These are phyloP conservation scores for Prunus padus DNA, from an alignment of 306 rosid genomes.

Conservation along the genomic window DNA sequence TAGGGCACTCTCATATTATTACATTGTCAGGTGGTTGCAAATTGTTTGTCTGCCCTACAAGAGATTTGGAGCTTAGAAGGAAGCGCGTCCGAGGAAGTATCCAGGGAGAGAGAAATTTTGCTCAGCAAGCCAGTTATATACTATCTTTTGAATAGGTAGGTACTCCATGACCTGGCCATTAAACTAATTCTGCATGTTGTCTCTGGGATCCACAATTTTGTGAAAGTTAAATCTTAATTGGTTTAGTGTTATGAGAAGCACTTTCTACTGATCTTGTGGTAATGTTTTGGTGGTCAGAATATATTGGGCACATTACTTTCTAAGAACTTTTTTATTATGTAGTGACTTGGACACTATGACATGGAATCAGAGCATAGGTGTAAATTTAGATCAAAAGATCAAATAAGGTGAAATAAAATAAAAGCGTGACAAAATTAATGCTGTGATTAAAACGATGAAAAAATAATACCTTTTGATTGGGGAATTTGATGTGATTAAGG, in stretches of 20 bases:
- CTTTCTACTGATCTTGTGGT: neutral
- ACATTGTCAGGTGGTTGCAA: conserved; percentile 81
- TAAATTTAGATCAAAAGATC: too few relatives aligned
- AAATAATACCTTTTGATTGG: neutral
- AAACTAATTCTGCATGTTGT: neutral
- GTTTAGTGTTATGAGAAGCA: neutral
- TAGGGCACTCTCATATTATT: conserved; percentile 5
- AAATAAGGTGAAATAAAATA: too few relatives aligned
- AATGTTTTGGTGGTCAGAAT: neutral
- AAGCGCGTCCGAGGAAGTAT: conserved; percentile 79
- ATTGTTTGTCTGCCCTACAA: conserved; percentile 91
- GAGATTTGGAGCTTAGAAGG: conserved; percentile 96
- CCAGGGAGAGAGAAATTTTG: conserved; percentile 87
- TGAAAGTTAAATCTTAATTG: neutral
- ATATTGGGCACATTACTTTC: neutral
- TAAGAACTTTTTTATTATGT: too few relatives aligned
- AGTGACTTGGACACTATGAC: too few relatives aligned
- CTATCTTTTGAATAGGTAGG: conserved; percentile 77
- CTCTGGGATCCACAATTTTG: neutral
- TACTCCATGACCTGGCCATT: neutral
- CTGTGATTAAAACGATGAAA: too few relatives aligned
- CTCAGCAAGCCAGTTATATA: conserved; percentile 87
- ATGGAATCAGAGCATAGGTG: too few relatives aligned
- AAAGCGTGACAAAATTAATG: too few relatives aligned
- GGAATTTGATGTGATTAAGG: neutral